Evolutionary conservation across 2,329 filamentous ascomycete species (phyloP), one percentile per base, ranked within the genome.

Genomic region (Exophiala sp.): DNA sequence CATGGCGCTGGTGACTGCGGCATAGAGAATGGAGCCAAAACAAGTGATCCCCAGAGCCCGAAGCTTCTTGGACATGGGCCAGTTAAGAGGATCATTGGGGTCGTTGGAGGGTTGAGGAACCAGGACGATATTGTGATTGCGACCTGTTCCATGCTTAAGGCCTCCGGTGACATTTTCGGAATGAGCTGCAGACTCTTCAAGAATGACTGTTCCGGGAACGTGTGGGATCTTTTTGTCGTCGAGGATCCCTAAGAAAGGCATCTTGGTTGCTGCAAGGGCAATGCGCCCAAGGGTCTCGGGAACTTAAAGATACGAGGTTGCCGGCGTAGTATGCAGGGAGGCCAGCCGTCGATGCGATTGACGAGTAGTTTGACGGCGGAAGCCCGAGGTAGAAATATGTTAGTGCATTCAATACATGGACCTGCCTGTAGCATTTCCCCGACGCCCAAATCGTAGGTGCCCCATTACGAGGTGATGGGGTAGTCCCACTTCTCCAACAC

Each of bases 11-110:
- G 65, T 62, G 33, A 68, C 67, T 8, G 67, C 67, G n/a, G 67
- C 18, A 59, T 63, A 11, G 66, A 61, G 2, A 60, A 67, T 49
- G 66, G 68, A 12, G 71, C 68, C 50, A 66, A 65, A 56, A 65
- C 66, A 50, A 64, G 68, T 9, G 62, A 63, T 29, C 63, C 65
- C 14, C 68, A 67, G 8, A 65, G 57, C 47, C 55, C 46, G 56
- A 68, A 71, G 12, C 68, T 64, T 40, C 58, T 54, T 35, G 50
- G 62, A 14, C 40, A 18, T 34, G 3, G 62, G 56, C 69, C 70
- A 72, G 47, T 71, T 72, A 44, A 72, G 59, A 5, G 70, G 71
- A 52, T 73, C 71, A 52, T 72, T 69, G 3, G 72, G 71, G 53
- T 73, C 68, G 32, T 63, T 51, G 8, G 67, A 70, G 2, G 72